Percentiles rank a stretch among this genome's conserved stretches.
These are phyloP conservation scores for Lasiodiplodia theobromae DNA, from an alignment of 2,329 filamentous ascomycete species.

Conservation along the genomic window DNA sequence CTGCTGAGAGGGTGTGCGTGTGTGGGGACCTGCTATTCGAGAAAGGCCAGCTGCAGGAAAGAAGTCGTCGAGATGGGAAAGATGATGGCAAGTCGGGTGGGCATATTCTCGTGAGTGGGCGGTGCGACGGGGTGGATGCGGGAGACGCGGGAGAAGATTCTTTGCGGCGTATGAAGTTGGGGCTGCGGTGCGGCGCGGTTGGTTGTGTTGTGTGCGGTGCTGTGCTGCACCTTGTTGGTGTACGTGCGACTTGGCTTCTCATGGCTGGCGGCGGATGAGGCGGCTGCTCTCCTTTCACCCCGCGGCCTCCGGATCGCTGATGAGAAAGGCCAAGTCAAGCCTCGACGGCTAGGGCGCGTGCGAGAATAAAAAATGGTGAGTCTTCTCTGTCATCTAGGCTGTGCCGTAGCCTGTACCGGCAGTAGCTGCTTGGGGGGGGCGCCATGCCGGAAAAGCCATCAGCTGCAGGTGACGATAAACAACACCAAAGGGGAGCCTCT, in stretches of 20 bases:
- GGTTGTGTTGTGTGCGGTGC: not conserved
- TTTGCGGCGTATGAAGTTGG: slow-evolving; percentile 21
- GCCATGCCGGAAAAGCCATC: too few species aligned
- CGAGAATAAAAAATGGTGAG: too few species aligned
- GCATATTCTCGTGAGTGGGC: not conserved
- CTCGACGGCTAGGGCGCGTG: too few species aligned
- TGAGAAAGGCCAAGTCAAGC: too few species aligned
- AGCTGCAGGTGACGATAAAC: not conserved
- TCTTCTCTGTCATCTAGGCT: too few species aligned
- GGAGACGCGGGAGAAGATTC: slow-evolving; percentile 14
- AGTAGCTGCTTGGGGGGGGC: not conserved
- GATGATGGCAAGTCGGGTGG: not conserved
- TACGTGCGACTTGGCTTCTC: not conserved
- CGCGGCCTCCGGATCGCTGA: too few species aligned
- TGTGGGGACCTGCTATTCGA: too few species aligned
- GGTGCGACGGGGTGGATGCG: not conserved
- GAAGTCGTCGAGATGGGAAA: too few species aligned
- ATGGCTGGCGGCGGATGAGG: not conserved
- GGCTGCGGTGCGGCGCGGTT: not conserved
- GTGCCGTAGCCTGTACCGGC: too few species aligned
- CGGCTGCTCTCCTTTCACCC: too few species aligned
- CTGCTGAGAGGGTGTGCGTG: too few species aligned
- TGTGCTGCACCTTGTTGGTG: not conserved
- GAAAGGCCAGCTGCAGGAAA: too few species aligned
- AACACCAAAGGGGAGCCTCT: not conserved